Evolutionary conservation across 2,329 filamentous ascomycete species (phyloP).

Genomic region (Trichoderma polysporum): DNA sequence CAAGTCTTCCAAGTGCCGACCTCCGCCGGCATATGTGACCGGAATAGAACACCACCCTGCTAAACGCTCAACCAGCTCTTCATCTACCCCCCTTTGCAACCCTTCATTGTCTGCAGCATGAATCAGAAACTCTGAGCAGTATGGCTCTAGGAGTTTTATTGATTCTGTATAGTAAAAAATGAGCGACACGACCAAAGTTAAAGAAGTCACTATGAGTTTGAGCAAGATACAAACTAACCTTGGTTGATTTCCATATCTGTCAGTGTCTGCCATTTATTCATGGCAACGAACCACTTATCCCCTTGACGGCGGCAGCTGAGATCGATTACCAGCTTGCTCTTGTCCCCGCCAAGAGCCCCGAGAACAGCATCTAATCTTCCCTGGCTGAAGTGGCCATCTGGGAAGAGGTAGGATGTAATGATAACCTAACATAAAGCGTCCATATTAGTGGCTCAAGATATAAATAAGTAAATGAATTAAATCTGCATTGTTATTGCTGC

Average conservation of each 20-base stretch:
- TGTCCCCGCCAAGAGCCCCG: constrained; percentile 69
- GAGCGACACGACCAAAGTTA: background rate
- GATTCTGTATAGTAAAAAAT: constrained; percentile 56
- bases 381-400: constrained; percentile 76
- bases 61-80: constrained; percentile 73
- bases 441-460: background rate
- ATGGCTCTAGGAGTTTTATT: constrained; percentile 78
- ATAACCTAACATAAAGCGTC: constrained; percentile 68
- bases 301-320: constrained; percentile 81
- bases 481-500: background rate
- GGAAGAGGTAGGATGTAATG: constrained; percentile 94
- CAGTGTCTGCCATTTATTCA: constrained; percentile 98
- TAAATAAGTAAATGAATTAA: background rate
- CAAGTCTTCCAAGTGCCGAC: constrained; percentile 75
- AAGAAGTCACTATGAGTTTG: background rate
- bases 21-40: constrained; percentile 96
- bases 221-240: constrained; percentile 52
- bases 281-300: constrained; percentile 90
- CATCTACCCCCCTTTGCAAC: constrained; percentile 86
- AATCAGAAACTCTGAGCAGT: constrained; percentile 95
- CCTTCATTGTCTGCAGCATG: constrained; percentile 97
- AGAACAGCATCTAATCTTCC: constrained; percentile 73
- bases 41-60: constrained; percentile 87
- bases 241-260: constrained; percentile 92
- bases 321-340: constrained; percentile 84